Base-by-base conservation (phyloP, 129 eudicot species). In the Saussurea involucrata region DNA sequence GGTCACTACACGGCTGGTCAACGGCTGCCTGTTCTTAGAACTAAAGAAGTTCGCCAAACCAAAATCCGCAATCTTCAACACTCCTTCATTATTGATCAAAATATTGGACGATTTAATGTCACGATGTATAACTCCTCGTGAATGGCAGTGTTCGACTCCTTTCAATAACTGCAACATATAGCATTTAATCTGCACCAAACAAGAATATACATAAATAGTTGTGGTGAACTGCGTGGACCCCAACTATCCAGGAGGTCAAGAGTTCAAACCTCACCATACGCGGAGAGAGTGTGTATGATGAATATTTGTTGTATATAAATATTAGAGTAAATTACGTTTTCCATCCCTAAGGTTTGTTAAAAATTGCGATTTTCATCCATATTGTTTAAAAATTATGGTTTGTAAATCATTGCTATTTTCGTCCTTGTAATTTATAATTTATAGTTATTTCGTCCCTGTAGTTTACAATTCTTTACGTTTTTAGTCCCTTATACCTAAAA, bases 1-100 rank as follows among this genome's bases (percentile, higher is more conserved):
- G 17, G 97, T 92, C 73, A 92, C 95, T 21, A 92, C 97, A 11
- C 97, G 95, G 82, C 87, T 92, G 22, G 97, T 89, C 74, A 92
- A 79, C 2, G 83, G 82, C 42, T 87, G 83, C 76, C 31, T 81
- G 69, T 66, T 83, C 80, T 53, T 85, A 28, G 76, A 15, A 37
- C 68, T 40, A 58, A 65, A 65, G 37, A 78, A 89, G 76, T 87
- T 89, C 17, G 97, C 97, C 27, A 92, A 84, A 64, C 97, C 97
- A 82, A 92, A 89, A 87, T 92, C 97, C 25, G 79, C 97, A 8
- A 92, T 85, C 85, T 92, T 92, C 85, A 92, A 66, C 27, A 85
- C 69, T 10, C 97, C 97, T 72, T 92, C 88, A 22, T 92, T 92
- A 68, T 92, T 92, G 24, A 92, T 81, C 84, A 92, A 84, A 60